Evolutionary conservation across 306 rosid species (phyloP), one percentile per base, ranked within the genome.

Genomic region (Citrullus amarus): DNA sequence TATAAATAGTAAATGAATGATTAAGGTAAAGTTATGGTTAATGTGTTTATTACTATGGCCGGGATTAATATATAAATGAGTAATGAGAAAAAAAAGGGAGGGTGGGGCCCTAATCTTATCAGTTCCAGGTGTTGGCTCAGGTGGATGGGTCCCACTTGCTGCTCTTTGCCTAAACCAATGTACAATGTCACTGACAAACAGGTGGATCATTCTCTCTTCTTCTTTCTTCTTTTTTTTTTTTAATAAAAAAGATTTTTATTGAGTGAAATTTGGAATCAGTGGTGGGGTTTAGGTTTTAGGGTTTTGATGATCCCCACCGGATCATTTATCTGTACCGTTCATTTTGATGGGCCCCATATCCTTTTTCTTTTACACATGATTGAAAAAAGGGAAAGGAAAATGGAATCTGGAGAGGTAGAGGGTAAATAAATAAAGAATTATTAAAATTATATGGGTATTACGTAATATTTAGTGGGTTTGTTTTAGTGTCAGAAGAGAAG

Each of bases 161-260:
- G 92, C 86, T 86, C 83, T 81, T 89, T 87, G 89, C 87, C 92
- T 85, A 44, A 88, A 88, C 96, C 97, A 87, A 82, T 90, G 88
- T 90, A 87, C 93, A 83, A 90, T 84, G 89, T 88, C 93, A 90
- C 96, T 93, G 97, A 93, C 97, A 90, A 91, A 90, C 98, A 90
- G 98, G 98, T 93, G 98, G 96, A 93, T 91, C 97, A 93, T 92
- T 91, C 92, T 87, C 84, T 86, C 78, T 83, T 86, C 78, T 82
- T 84, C 76, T 66, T 78, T 5, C 1, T 76, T 80, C 66, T 54
- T 14, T 51, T 7, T 55, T 4, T 41, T 86, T 61, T 61, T 30
- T 8, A 2, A 8, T 22, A 25, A 10, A 3, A 17, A 22, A 2
- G 34, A 32, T 32, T 48, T 48, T 48, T 13, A 12, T 48, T 8